Evolutionary conservation across 768 basidiomycete species (phyloP).

Genomic region (Calvatia gigantea): DNA sequence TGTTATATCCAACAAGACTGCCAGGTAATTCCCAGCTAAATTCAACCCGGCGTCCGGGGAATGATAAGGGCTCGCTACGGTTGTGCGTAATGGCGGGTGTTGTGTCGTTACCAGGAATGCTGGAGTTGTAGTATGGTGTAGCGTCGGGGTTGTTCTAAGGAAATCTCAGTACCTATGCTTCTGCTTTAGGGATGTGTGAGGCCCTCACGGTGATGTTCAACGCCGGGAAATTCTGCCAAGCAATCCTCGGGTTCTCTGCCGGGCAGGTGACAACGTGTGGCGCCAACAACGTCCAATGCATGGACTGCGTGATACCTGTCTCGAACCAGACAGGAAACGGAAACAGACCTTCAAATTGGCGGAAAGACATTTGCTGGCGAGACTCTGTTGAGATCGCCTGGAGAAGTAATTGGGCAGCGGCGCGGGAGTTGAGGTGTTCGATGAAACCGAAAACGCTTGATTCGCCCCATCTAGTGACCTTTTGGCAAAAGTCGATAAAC

Average conservation of each 20-base stretch:
- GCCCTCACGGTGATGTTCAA: conserved; percentile 41
- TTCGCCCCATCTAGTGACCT: conserved; percentile 53
- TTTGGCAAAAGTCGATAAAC: conserved; percentile 59
- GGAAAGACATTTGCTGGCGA: conserved; percentile 63
- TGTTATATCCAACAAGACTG: conserved; percentile 46
- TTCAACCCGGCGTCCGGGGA: conserved; percentile 39
- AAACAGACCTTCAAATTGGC: conserved; percentile 59
- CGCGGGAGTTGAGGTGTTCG: conserved; percentile 56
- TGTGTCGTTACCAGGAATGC: conserved; percentile 30
- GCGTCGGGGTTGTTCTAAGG: conserved; percentile 22
- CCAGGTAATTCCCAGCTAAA: conserved; percentile 57
- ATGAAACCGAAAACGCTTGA: conserved; percentile 63
- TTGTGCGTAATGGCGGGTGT: conserved; percentile 52
- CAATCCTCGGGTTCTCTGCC: conserved; percentile 44
- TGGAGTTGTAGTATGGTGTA: conserved; percentile 21
- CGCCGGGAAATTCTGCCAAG: conserved; percentile 54
- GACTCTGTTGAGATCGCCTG: conserved; percentile 61
- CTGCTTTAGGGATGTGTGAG: not conserved
- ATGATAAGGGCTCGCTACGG: conserved; percentile 41
- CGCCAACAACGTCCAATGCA: conserved; percentile 59
- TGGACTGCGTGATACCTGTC: conserved; percentile 55
- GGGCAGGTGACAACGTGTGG: conserved; percentile 53
- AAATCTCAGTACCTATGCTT: not conserved
- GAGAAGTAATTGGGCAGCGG: conserved; percentile 46
- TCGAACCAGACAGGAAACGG: conserved; percentile 59